Conservation (phyloP, 2,329 filamentous ascomycete genomes). For the Colletotrichum tofieldiae region DNA sequence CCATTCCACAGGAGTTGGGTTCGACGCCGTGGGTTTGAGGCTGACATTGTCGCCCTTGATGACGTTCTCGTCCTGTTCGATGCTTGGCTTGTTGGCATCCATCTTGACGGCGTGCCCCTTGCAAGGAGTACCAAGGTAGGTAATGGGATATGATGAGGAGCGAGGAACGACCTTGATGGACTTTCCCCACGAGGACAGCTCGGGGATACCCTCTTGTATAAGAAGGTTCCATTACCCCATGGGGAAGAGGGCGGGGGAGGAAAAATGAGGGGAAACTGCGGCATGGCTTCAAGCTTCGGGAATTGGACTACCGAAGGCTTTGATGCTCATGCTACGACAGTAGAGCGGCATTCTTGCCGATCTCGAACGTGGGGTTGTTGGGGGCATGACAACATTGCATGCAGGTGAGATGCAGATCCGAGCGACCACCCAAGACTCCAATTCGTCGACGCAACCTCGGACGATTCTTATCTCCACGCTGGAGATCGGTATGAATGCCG, state of each 20-base stretch:
- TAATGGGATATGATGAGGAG: neutral
- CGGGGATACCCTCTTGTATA: slow-evolving; percentile 7
- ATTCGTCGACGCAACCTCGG: slow-evolving; percentile 11
- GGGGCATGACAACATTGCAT: slow-evolving; percentile 19
- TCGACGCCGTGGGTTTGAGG: slow-evolving; percentile 28
- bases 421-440: slow-evolving; percentile 5
- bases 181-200: neutral
- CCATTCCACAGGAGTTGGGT: slow-evolving; percentile 37
- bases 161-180: neutral
- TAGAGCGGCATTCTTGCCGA: slow-evolving; percentile 19
- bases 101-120: slow-evolving; percentile 1
- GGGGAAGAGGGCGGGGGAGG: slow-evolving; percentile 13
- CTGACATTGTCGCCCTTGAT: neutral
- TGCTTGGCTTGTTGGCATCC: slow-evolving; percentile 28
- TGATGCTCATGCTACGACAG: neutral
- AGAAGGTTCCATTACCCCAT: slow-evolving; percentile 17
- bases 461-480: neutral
- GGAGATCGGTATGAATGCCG: slow-evolving; percentile 9
- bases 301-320: slow-evolving; percentile 26
- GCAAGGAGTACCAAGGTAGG: neutral
- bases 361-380: slow-evolving; percentile 16
- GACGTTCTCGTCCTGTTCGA: slow-evolving; percentile 37
- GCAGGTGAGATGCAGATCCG: slow-evolving; percentile 14
- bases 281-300: slow-evolving; percentile 23
- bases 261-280: slow-evolving; percentile 24